Percentiles rank a stretch among this genome's conserved stretches.
Conservation (phyloP, 78 protist species). For the Dictyostelium capitatum region DNA sequence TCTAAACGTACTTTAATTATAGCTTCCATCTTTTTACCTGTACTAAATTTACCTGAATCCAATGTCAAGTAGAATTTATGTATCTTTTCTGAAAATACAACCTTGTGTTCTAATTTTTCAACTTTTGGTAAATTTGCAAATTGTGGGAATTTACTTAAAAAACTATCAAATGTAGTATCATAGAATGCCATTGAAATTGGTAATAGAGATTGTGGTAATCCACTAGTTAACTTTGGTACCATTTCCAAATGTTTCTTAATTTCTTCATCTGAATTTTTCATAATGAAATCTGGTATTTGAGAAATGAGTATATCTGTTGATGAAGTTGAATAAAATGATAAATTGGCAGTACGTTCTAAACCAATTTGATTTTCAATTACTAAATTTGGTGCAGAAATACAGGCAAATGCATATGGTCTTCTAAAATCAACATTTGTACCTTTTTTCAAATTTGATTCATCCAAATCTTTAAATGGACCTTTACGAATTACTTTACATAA, state of each 20-base stretch:
- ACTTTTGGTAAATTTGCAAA: not conserved
- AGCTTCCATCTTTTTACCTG: slow-evolving; percentile 57
- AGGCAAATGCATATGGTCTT: slow-evolving; percentile 50
- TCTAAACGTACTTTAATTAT: slow-evolving; percentile 32
- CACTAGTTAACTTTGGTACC: slow-evolving; percentile 22
- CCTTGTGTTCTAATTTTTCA: slow-evolving; percentile 58
- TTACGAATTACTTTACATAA: slow-evolving; percentile 49
- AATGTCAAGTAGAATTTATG: slow-evolving; percentile 40
- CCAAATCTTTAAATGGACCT: slow-evolving; percentile 57
- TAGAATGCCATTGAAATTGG: slow-evolving; percentile 36
- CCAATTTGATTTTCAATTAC: slow-evolving; percentile 22
- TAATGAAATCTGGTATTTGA: slow-evolving; percentile 44
- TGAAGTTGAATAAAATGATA: slow-evolving; percentile 18
- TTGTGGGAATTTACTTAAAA: slow-evolving; percentile 17
- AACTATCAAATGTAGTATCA: slow-evolving; percentile 28
- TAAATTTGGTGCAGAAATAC: slow-evolving; percentile 1
- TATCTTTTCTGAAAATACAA: slow-evolving; percentile 28
- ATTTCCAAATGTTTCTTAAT: slow-evolving; percentile 51
- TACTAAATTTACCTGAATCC: slow-evolving; percentile 60
- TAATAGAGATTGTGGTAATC: slow-evolving; percentile 21
- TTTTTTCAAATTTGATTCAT: slow-evolving; percentile 11
- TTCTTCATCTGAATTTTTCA: slow-evolving; percentile 52
- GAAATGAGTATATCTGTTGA: slow-evolving; percentile 14
- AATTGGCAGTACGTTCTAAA: not conserved
- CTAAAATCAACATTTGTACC: slow-evolving; percentile 32